Percentiles rank a stretch among this genome's conserved stretches.
Conservation (phyloP, 495 filamentous ascomycete genomes). For the Chaetomium tenue region DNA sequence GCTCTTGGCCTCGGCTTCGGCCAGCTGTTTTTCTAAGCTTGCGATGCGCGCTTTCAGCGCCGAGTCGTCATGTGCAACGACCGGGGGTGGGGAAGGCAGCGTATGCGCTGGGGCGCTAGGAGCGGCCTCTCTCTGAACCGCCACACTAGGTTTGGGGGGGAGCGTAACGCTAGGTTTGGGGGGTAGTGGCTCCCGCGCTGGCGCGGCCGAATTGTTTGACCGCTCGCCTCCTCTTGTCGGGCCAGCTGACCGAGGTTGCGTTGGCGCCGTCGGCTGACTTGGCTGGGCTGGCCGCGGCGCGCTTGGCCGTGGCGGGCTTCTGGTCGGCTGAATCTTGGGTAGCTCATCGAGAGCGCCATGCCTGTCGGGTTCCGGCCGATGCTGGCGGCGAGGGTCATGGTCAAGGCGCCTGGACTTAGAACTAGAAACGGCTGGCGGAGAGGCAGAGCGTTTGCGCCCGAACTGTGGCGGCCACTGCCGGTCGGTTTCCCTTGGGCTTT, state of each 20-base stretch:
- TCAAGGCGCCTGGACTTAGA: conserved; percentile 11
- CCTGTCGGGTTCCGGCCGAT: background rate
- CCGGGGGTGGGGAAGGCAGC: background rate
- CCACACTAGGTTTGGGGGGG: background rate
- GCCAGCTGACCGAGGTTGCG: background rate
- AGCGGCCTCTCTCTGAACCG: background rate
- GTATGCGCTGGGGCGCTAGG: background rate
- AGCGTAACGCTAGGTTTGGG: background rate
- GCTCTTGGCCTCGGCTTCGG: conserved; percentile 15
- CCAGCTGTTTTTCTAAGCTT: conserved; percentile 22
- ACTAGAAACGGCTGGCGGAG: conserved; percentile 1
- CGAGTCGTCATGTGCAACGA: background rate
- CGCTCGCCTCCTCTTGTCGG: background rate
- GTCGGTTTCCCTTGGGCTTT: background rate
- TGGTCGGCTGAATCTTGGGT: background rate
- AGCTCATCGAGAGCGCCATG: background rate
- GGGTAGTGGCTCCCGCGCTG: background rate
- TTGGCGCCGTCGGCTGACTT: background rate
- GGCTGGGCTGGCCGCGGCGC: background rate
- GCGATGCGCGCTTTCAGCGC: conserved; percentile 9
- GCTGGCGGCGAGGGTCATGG: background rate
- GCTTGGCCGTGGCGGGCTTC: background rate
- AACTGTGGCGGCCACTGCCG: background rate
- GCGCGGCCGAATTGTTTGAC: too few relatives aligned
- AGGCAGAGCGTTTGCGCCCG: conserved; percentile 22